These are phyloP conservation scores for Pochonia chlamydosporia DNA, from an alignment of 2,329 filamentous ascomycete species.

Conservation along the genomic window DNA sequence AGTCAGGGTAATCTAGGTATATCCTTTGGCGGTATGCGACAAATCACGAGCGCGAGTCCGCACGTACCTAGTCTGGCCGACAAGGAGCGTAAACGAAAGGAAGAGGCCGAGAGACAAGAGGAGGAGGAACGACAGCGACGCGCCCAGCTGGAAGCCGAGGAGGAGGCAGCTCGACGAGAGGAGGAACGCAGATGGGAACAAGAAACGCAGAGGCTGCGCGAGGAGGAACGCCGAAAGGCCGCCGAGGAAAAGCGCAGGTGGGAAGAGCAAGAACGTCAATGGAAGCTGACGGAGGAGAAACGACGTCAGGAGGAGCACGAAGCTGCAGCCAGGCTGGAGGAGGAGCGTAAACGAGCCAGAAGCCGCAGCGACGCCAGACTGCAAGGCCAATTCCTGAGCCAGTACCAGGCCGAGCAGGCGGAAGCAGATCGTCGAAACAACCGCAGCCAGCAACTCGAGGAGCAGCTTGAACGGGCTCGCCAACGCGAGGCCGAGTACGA, in stretches of 20 bases:
- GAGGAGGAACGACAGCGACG: conserved; percentile 43
- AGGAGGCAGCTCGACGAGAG: conserved; percentile 53
- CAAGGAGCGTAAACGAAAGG: conserved; percentile 65
- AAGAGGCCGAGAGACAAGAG: conserved; percentile 57
- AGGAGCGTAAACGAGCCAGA: conserved; percentile 59
- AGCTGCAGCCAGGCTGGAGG: conserved; percentile 59
- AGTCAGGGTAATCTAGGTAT: conserved; percentile 95
- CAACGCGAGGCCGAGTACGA: conserved; percentile 59
- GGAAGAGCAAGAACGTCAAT: conserved; percentile 71
- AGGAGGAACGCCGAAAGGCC: conserved; percentile 53
- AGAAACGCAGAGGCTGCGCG: conserved; percentile 53
- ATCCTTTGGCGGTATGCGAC: conserved; percentile 81
- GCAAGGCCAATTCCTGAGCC: conserved; percentile 77
- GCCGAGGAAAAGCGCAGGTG: conserved; percentile 67
- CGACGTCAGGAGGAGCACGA: conserved; percentile 68
- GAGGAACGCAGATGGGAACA: conserved; percentile 65
- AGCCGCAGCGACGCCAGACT: conserved; percentile 62
- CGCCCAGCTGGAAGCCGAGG: conserved; percentile 49
- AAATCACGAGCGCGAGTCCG: conserved; percentile 82
- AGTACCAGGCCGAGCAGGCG: conserved; percentile 69
- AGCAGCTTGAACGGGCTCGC: conserved; percentile 57
- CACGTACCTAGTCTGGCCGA: conserved; percentile 75
- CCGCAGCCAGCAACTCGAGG: conserved; percentile 67
- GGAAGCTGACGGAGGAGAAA: conserved; percentile 71
- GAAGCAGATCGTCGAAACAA: conserved; percentile 20